Evolutionary conservation across 345 rosid genomes (phyloP).

Genomic region (Lagerstroemia speciosa): DNA sequence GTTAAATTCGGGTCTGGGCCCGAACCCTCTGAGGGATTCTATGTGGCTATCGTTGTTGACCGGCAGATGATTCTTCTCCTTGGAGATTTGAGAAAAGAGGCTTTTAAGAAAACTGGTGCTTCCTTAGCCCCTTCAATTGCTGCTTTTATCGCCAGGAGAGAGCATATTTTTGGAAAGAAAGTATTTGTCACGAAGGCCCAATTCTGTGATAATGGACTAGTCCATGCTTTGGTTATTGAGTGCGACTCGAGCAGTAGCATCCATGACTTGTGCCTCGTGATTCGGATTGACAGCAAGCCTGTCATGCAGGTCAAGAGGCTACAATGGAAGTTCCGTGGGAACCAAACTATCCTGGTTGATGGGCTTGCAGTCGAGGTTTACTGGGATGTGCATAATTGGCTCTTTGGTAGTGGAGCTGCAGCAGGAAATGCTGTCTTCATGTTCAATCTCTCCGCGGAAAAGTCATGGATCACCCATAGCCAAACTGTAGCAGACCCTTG

Average conservation of each 20-base stretch:
- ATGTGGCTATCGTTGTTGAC: slow-evolving; percentile 63
- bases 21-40: slow-evolving; percentile 79
- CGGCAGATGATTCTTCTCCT: slow-evolving; percentile 70
- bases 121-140: slow-evolving; percentile 32
- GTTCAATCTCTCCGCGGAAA: slow-evolving; percentile 73
- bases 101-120: slow-evolving; percentile 58
- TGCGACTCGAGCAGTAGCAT: slow-evolving; percentile 32
- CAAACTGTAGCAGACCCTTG: slow-evolving; percentile 23
- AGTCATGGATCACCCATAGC: slow-evolving; percentile 53
- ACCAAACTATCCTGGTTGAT: slow-evolving; percentile 62
- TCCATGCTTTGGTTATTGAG: slow-evolving; percentile 64
- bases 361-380: slow-evolving; percentile 69
- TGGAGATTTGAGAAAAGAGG: slow-evolving; percentile 88
- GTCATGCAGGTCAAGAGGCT: slow-evolving; percentile 77
- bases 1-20: slow-evolving; percentile 87
- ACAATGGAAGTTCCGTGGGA: slow-evolving; percentile 84
- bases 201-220: slow-evolving; percentile 52
- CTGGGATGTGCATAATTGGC: slow-evolving; percentile 96
- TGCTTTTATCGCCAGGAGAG: slow-evolving; percentile 60
- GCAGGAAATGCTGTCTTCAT: slow-evolving; percentile 85
- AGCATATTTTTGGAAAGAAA: slow-evolving; percentile 72
- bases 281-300: slow-evolving; percentile 67
- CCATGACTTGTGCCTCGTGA: slow-evolving; percentile 51
- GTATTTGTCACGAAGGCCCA: slow-evolving; percentile 59
- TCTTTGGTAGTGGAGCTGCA: slow-evolving; percentile 35